Evolutionary conservation across 495 filamentous ascomycete species (phyloP), one percentile per base, ranked within the genome.

Genomic region (Penicillium cosmopolitanum): DNA sequence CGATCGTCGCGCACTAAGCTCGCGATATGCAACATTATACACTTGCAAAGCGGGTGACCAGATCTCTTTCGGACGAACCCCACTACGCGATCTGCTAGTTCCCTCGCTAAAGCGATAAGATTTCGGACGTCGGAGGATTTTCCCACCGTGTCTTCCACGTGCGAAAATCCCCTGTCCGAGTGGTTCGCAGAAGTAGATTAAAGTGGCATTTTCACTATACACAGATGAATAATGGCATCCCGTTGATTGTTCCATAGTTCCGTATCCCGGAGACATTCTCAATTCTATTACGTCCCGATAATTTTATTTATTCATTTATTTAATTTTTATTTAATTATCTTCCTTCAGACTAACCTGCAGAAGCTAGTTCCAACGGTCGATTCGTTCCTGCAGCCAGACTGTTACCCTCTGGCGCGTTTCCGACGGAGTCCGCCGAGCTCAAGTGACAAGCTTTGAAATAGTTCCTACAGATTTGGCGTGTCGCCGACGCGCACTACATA

Each of bases 401-500:
- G n/a, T 18, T 4, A 19, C 42, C 42, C n/a, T 44, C 42, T 21
- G 13, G 18, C 42, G 42, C n/a, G n/a, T 16, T 9, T 9, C 42
- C 42, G 42, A 44, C 42, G 46, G 46, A 0, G 15, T 48, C 46
- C 46, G 46, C 43, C 43, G 16, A 46, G 4, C 28, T 31, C 28
- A 31, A 31, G 8, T 31, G 28, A 7, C 28, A 31, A 31, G 8
- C 28, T 31, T 9, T 9, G 8, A 0, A 18, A 19, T 19, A n/a
- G 13, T 9, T 13, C 16, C 15, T 15, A 28, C 19, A 48, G 11
- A n/a, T 63, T 69, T 19, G 70, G 70, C 7, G 87, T 90, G 36
- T 92, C 87, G 46, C 62, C 83, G 71, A 92, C 84, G 33, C 85
- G 70, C 56, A 89, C 85, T 2, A 91, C 82, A 73, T 89, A 90